These are phyloP conservation scores for Zizania palustris DNA, from an alignment of 202 grass and related monocot species.

Conservation along the genomic window DNA sequence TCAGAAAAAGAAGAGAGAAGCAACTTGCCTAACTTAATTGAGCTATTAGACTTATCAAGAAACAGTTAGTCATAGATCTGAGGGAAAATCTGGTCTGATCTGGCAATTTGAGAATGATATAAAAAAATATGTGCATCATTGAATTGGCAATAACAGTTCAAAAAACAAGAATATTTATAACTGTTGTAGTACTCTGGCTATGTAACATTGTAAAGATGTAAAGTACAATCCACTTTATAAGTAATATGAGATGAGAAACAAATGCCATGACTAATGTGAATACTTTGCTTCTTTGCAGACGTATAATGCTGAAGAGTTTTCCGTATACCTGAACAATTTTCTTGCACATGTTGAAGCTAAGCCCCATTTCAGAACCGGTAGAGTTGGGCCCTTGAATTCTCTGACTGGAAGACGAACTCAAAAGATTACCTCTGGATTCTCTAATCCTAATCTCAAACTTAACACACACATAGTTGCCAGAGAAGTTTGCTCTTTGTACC, in stretches of 20 bases:
- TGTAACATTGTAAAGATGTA: slow-evolving; percentile 11
- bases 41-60: not conserved
- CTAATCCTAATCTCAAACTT: slow-evolving; percentile 79
- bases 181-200: not conserved
- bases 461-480: slow-evolving; percentile 69
- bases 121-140: not conserved
- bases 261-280: not conserved
- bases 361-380: slow-evolving; percentile 70
- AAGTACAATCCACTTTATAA: not conserved
- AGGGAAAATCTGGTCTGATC: not conserved
- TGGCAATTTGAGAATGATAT: not conserved
- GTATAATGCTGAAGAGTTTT: slow-evolving; percentile 28
- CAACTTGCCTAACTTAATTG: not conserved
- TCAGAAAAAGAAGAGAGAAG: slow-evolving; percentile 8
- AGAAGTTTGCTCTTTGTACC: slow-evolving; percentile 72
- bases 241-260: slow-evolving; percentile 10
- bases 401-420: slow-evolving; percentile 40
- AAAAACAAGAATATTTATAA: slow-evolving; percentile 17
- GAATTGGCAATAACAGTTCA: slow-evolving; percentile 5
- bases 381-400: slow-evolving; percentile 37
- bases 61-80: not conserved
- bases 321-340: slow-evolving; percentile 78
- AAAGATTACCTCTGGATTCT: slow-evolving; percentile 43
- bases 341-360: slow-evolving; percentile 95
- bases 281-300: slow-evolving; percentile 26